Percentiles rank a stretch among this genome's conserved stretches.
These are phyloP conservation scores for Aphanomyces stellatus DNA, from an alignment of 352 stramenopile species.

Conservation along the genomic window DNA sequence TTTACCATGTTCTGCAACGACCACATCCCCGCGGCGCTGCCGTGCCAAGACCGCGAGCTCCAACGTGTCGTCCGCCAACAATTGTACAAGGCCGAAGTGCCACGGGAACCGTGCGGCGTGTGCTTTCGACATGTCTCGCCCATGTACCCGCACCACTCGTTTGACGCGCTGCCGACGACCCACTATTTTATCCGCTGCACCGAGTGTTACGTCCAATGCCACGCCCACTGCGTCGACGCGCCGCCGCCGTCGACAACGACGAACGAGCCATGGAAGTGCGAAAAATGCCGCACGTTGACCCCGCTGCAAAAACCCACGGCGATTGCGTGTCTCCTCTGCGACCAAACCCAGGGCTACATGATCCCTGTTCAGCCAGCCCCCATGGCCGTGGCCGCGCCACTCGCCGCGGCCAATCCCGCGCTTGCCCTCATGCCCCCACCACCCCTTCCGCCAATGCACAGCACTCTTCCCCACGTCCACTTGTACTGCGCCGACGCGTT, in stretches of 20 bases:
- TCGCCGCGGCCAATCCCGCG: background rate
- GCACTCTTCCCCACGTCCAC: constrained; percentile 1
- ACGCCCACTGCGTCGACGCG: constrained; percentile 66
- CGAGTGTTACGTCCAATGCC: constrained; percentile 75
- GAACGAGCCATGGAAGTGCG: constrained; percentile 80
- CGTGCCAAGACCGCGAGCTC: constrained; percentile 34
- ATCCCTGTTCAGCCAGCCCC: constrained; percentile 37
- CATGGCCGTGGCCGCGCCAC: too few species aligned
- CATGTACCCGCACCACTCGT: constrained; percentile 27
- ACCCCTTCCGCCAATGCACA: background rate
- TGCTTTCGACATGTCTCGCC: constrained; percentile 59
- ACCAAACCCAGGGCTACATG: constrained; percentile 63
- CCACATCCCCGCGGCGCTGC: constrained; percentile 45
- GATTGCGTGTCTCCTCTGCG: constrained; percentile 51
- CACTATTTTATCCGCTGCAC: constrained; percentile 82
- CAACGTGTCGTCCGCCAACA: background rate
- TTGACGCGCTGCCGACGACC: constrained; percentile 23
- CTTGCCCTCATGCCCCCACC: background rate
- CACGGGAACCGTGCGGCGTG: constrained; percentile 49
- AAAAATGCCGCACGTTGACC: constrained; percentile 51
- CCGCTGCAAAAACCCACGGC: constrained; percentile 25
- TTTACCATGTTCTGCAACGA: constrained; percentile 56
- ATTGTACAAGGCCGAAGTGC: background rate
- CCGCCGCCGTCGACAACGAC: constrained; percentile 46
- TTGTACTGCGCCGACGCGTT: constrained; percentile 14